These are phyloP conservation scores for Alternaria incomplexa DNA, from an alignment of 2,329 filamentous ascomycete species.

Conservation along the genomic window DNA sequence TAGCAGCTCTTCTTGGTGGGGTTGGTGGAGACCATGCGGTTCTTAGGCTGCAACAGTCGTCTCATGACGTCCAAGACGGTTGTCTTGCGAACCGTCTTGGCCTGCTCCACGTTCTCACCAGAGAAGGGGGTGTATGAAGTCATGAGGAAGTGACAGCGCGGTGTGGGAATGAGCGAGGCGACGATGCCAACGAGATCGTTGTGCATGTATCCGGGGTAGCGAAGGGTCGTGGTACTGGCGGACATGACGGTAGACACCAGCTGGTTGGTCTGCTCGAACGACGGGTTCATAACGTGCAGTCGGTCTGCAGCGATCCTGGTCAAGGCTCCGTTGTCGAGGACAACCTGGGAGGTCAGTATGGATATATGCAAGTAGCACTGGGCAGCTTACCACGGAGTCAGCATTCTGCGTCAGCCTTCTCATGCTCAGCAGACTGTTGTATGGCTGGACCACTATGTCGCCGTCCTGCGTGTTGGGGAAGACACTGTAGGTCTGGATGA, in stretches of 20 bases:
- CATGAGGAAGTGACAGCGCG: constrained; percentile 97
- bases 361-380: background rate
- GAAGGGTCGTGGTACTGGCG: constrained; percentile 91
- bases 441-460: constrained; percentile 96
- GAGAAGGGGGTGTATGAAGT: constrained; percentile 98
- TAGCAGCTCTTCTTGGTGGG: constrained; percentile 98
- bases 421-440: constrained; percentile 95
- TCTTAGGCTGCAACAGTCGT: constrained; percentile 92
- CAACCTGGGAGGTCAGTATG: constrained; percentile 60
- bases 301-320: constrained; percentile 93
- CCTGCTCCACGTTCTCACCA: constrained; percentile 92
- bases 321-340: constrained; percentile 93
- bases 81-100: constrained; percentile 96
- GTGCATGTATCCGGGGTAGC: constrained; percentile 99
- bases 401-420: constrained; percentile 91
- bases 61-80: constrained; percentile 98
- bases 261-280: constrained; percentile 97
- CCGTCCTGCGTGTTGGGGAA: constrained; percentile 91
- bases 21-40: constrained; percentile 97
- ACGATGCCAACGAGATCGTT: constrained; percentile 98
- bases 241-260: constrained; percentile 97
- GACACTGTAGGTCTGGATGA: constrained; percentile 98
- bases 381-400: constrained; percentile 78
- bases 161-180: constrained; percentile 93
- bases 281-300: constrained; percentile 92